Base-by-base conservation (phyloP, 2,329 filamentous ascomycete genomes). In the Claviceps spartinae region DNA sequence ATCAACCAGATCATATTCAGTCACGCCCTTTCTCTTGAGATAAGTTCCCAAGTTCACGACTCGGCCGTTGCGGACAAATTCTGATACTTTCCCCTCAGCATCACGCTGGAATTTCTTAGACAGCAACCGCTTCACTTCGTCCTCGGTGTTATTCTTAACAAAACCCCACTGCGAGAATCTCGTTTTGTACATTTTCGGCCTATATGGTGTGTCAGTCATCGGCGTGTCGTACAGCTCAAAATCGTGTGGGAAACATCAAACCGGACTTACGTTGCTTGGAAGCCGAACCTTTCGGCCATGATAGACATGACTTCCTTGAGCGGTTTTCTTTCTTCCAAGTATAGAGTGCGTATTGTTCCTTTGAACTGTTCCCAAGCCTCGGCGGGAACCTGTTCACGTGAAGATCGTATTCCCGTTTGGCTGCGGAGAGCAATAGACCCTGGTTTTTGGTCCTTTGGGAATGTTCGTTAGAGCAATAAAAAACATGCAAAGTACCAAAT, bases 101-200 rank as follows among this genome's bases (percentile, higher is more conserved):
- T 74, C 73, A 44, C 74, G 72, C 57, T 76, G 72, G 46, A 75
- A 74, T 55, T 76, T 76, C 62, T 75, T 72, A 41, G 72, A 73
- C 8, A 77, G 62, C 48, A 77, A 63, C 18, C 69, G 66, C 59
- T 75, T 74, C 7, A 76, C 72, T 52, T 76, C 74, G 26, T 75
- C 73, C 53, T 76, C 74, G 43, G 73, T 76, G 55, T 76, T 76
- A 54, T 77, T 76, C 63, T 77, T 77, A 42, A 73, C 73, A 55
- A 77, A 77, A 0, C 73, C 73, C 74, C 74, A 77, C 55, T 76
- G 72, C 14, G 74, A 74, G 57, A 76, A 76, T 24, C 74, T 66
- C n/a, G 73, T 75, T 59, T 77, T 77, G 61, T 77, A 77, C 74
- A 77, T 77, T 56, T 76, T 75, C 18, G 74, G 72, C 18, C 74